Evolutionary conservation across 768 basidiomycete genomes (phyloP).

Genomic region (Goffeauzyma gilvescens): DNA sequence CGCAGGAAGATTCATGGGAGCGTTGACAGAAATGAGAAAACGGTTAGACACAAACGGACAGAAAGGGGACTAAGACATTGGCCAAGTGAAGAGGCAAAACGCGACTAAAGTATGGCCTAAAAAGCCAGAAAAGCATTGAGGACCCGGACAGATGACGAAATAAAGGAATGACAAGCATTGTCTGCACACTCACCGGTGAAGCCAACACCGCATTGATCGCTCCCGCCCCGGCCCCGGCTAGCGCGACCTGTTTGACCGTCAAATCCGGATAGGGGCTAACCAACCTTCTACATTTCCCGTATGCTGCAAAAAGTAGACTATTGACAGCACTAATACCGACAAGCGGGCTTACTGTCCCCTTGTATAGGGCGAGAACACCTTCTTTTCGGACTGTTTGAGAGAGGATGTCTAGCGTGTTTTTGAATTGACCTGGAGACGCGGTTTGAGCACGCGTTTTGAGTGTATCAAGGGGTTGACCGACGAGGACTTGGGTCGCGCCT

Average conservation of each 20-base stretch:
- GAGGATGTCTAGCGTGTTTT: conserved; percentile 84
- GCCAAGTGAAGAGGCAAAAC: too few species aligned
- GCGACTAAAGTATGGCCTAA: too few species aligned
- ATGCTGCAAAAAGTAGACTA: conserved; percentile 81
- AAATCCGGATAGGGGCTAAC: conserved; percentile 78
- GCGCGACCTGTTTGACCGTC: conserved; percentile 55
- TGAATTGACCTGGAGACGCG: conserved; percentile 38
- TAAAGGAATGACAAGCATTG: too few species aligned
- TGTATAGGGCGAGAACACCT: conserved; percentile 83
- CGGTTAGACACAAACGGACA: too few species aligned
- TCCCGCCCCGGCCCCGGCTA: conserved; percentile 82
- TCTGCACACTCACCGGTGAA: conserved; percentile 46
- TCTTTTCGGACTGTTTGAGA: conserved; percentile 62
- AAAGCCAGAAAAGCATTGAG: too few species aligned
- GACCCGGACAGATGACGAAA: too few species aligned
- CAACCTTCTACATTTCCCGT: conserved; percentile 58
- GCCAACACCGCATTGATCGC: conserved; percentile 76
- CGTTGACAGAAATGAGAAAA: too few species aligned
- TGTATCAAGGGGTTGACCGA: conserved; percentile 47
- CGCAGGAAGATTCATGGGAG: too few species aligned
- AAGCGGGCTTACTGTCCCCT: conserved; percentile 55
- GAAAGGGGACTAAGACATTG: too few species aligned
- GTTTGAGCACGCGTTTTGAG: conserved; percentile 34
- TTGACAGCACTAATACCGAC: conserved; percentile 90
- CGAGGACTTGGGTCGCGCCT: conserved; percentile 84